Percentiles rank a stretch among this genome's conserved stretches.
Evolutionary conservation across 495 filamentous ascomycete genomes (phyloP).

Genomic region (Podospora pseudoanserina): DNA sequence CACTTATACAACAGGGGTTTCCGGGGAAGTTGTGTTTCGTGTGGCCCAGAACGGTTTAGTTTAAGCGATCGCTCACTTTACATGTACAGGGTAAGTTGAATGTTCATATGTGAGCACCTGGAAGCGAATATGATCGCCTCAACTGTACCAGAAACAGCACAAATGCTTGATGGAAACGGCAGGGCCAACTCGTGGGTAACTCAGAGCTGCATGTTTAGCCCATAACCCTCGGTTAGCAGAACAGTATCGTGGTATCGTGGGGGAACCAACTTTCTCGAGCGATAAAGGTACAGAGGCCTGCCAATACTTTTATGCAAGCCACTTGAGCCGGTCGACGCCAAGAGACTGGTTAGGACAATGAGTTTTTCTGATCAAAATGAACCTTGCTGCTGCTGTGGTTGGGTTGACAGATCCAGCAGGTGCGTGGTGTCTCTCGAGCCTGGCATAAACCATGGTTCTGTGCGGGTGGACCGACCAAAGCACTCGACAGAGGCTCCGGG

Average conservation of each 20-base stretch:
- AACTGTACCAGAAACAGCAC: background rate
- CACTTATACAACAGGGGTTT: constrained; percentile 8
- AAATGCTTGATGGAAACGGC: background rate
- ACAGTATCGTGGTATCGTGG: background rate
- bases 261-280: background rate
- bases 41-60: constrained; percentile 9
- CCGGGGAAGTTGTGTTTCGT: constrained; percentile 11
- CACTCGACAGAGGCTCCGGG: constrained; percentile 7
- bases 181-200: background rate
- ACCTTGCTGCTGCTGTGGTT: background rate
- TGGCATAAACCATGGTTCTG: background rate
- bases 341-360: background rate
- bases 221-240: background rate
- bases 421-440: background rate
- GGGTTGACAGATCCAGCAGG: background rate
- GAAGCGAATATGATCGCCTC: constrained; percentile 8
- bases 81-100: background rate
- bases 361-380: background rate
- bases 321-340: constrained; percentile 13
- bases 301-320: constrained; percentile 18
- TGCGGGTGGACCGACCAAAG: background rate
- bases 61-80: background rate
- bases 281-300: constrained; percentile 5
- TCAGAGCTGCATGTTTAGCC: background rate
- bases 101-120: constrained; percentile 3